Evolutionary conservation across 2,329 filamentous ascomycete species (phyloP), one percentile per base, ranked within the genome.

Genomic region (Arthrocladium fulminans): DNA sequence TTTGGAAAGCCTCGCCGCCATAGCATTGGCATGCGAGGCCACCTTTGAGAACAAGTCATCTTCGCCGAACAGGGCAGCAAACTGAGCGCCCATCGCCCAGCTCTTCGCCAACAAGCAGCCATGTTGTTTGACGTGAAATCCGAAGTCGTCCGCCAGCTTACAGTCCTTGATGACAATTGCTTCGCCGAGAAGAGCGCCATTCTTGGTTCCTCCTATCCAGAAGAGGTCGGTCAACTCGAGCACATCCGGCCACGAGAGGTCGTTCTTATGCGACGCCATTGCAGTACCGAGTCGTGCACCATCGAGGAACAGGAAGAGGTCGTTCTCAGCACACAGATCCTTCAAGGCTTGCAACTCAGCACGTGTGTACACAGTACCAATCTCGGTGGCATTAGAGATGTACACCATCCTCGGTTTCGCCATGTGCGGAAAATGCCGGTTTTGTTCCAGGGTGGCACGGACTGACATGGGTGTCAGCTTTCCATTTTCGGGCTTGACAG

Each of bases 201-300:
- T 72, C 53, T 76, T 76, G 3, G 73, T 76, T 0, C 73, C 73
- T 2, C 73, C 73, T 30, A 76, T 74, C 73, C 73, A 76, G 60
- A 76, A 76, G 17, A 76, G 72, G 47, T 76, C 73, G 0, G 70
- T 73, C 34, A 73, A 54, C 3, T 72, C 67, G 1, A 73, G 57
- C 4, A 76, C 59, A 46, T 76, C 73, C 0, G 55, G 53, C 3
- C 73, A 61, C 0, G 65, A 67, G 59, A 75, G 57, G 48, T 74
- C 69, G 32, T 70, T 73, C 19, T 57, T 60, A 8, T 55, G 58
- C 0, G 72, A 71, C 1, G 67, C 64, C 9, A 76, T 55, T 0
- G 73, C 73, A 3, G 61, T 60, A 7, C 63, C 65, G n/a, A 75
- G 66, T 1, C 73, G 67, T 0, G 73, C 73, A 0, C 73, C 73